phyloP scores from a whole-genome alignment of 371 early-diverging fungal species.

The Mortierella sp. region DNA sequence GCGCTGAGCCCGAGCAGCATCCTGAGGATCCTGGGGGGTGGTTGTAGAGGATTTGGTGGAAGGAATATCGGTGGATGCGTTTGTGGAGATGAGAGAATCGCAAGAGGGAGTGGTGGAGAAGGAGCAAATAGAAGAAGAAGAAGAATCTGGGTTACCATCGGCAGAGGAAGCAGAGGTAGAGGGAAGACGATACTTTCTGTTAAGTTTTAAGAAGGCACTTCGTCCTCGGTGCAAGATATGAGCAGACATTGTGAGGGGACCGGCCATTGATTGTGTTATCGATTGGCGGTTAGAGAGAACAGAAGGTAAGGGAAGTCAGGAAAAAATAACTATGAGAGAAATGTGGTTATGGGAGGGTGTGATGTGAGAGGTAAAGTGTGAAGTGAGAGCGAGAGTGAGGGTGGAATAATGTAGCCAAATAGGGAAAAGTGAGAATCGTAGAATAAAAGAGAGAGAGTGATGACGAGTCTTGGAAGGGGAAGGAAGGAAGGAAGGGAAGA shows the following conservation, averaged over 20 bases:
- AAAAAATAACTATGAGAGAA: too few relatives aligned
- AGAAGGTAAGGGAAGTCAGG: not conserved
- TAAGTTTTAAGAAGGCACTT: constrained; percentile 52
- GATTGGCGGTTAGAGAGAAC: not conserved
- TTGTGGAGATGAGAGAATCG: constrained; percentile 52
- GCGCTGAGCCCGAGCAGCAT: constrained; percentile 31
- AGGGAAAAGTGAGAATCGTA: too few relatives aligned
- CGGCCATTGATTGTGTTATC: constrained; percentile 25
- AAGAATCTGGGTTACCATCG: not conserved
- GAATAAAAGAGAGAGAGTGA: too few relatives aligned
- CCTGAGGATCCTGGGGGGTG: constrained; percentile 26
- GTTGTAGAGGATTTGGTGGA: constrained; percentile 16
- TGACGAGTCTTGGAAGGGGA: too few relatives aligned
- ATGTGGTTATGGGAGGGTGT: too few relatives aligned
- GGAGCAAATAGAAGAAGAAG: constrained; percentile 20
- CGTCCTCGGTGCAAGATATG: constrained; percentile 50
- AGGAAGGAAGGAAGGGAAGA: not conserved
- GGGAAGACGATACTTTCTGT: constrained; percentile 50
- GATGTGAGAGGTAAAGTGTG: too few relatives aligned
- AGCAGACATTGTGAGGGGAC: constrained; percentile 48
- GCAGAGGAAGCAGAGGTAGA: constrained; percentile 15
- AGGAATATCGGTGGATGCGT: not conserved
- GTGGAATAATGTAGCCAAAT: too few relatives aligned
- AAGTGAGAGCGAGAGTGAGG: too few relatives aligned
- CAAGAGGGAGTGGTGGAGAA: constrained; percentile 28